phyloP scores from a whole-genome alignment of 768 basidiomycete genomes.

The Rhodotorula kratochvilovae region DNA sequence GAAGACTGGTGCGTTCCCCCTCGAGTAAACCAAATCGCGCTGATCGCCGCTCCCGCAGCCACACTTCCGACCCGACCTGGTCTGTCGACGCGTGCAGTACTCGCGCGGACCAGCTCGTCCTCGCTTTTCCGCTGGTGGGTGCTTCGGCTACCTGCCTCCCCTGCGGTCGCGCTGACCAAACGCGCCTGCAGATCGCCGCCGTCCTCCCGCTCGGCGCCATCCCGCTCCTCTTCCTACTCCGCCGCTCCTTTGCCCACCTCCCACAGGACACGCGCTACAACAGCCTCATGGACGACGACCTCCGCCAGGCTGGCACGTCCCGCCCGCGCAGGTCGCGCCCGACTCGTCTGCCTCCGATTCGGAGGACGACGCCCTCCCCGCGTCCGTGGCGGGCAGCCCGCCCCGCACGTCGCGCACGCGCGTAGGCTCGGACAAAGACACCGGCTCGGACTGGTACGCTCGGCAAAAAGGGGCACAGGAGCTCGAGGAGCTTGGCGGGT shows the following conservation, averaged over 20 bases:
- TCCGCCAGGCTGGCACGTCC: slow-evolving; percentile 25
- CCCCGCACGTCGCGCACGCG: neutral
- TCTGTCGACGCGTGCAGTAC: neutral
- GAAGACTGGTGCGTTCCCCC: neutral
- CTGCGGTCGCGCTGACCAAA: no score
- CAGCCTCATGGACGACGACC: slow-evolving; percentile 2
- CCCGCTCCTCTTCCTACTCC: slow-evolving; percentile 8
- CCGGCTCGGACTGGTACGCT: slow-evolving; percentile 10
- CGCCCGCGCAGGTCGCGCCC: slow-evolving; percentile 7
- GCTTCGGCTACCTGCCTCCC: neutral
- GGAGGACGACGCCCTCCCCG: neutral
- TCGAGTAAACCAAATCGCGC: no score
- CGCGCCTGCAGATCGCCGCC: slow-evolving; percentile 8
- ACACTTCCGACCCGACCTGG: neutral
- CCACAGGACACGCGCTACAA: neutral
- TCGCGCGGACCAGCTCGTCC: neutral
- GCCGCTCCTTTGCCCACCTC: neutral
- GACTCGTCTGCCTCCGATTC: slow-evolving; percentile 27
- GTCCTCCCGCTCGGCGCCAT: slow-evolving; percentile 11
- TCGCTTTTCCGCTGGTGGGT: neutral
- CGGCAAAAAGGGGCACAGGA: neutral
- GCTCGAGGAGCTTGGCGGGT: neutral
- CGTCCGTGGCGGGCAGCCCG: no score
- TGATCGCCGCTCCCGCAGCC: no score
- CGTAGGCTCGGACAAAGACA: neutral